Percentiles rank a stretch among this genome's conserved stretches.
Conservation (phyloP, 306 rosid genomes). For the Begonia loranthoides region DNA sequence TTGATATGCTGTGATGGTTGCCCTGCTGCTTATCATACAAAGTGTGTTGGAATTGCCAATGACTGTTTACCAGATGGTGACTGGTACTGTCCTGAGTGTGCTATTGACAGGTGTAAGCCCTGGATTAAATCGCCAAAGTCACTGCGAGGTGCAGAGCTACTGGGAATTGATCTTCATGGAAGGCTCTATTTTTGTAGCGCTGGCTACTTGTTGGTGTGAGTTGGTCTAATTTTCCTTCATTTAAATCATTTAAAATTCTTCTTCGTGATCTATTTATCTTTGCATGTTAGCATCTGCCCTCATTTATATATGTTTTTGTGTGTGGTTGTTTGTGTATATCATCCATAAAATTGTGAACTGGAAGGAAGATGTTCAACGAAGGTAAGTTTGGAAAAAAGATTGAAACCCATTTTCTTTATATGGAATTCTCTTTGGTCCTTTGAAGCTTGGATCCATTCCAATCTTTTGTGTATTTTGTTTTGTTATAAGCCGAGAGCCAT, state of each 20-base stretch:
- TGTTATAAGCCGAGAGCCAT: too few relatives aligned
- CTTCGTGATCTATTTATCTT: too few relatives aligned
- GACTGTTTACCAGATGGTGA: slow-evolving; percentile 87
- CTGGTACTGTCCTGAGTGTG: slow-evolving; percentile 99
- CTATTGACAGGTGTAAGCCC: slow-evolving; percentile 40
- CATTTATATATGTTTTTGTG: slow-evolving; percentile 10
- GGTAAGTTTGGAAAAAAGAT: too few relatives aligned
- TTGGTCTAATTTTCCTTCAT: neutral
- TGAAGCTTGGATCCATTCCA: too few relatives aligned
- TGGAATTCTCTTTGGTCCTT: too few relatives aligned
- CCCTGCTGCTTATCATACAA: slow-evolving; percentile 95
- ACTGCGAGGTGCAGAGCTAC: slow-evolving; percentile 76
- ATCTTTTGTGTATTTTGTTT: too few relatives aligned
- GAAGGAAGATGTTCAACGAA: neutral
- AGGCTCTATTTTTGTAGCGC: slow-evolving; percentile 64
- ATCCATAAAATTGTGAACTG: neutral
- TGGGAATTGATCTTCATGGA: slow-evolving; percentile 81
- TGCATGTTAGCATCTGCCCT: slow-evolving; percentile 4
- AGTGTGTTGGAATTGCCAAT: slow-evolving; percentile 64
- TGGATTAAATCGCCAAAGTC: slow-evolving; percentile 61
- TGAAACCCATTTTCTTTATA: too few relatives aligned
- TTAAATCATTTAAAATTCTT: too few relatives aligned
- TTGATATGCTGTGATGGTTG: slow-evolving; percentile 99
- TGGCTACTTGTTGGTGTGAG: slow-evolving; percentile 94
- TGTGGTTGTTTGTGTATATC: slow-evolving; percentile 3